Evolutionary conservation across 805 yeast species (phyloP).

Genomic region (Candida suzukii): DNA sequence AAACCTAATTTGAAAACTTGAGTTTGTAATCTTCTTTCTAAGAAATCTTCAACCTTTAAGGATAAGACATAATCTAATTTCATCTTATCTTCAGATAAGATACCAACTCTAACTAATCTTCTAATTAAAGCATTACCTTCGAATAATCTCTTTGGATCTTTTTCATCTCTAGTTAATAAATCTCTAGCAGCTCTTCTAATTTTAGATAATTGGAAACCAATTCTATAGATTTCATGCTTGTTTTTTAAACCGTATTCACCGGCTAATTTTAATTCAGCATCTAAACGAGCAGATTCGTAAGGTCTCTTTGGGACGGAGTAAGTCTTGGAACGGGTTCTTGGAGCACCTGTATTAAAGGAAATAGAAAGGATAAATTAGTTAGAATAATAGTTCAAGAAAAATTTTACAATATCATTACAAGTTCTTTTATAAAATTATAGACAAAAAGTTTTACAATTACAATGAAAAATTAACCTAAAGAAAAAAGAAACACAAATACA

Average conservation of each 20-base stretch:
- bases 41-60: conserved; percentile 96
- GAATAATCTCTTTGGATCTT: conserved; percentile 99
- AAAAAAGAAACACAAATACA: too few relatives aligned
- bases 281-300: conserved; percentile 98
- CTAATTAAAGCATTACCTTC: conserved; percentile 99
- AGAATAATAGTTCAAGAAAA: conserved; percentile 4
- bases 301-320: conserved; percentile 99
- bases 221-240: conserved; percentile 99
- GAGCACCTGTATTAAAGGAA: conserved; percentile 61
- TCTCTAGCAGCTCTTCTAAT: conserved; percentile 99
- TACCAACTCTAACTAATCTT: conserved; percentile 99
- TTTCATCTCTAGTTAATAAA: conserved; percentile 98
- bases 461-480: too few relatives aligned
- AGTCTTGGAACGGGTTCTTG: conserved; percentile 99
- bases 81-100: conserved; percentile 98
- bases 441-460: too few relatives aligned
- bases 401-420: neutral
- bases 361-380: conserved; percentile 8
- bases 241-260: conserved; percentile 99
- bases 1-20: conserved; percentile 99
- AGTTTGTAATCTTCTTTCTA: conserved; percentile 99
- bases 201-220: conserved; percentile 98
- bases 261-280: conserved; percentile 97
- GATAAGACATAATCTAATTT: conserved; percentile 99
- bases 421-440: too few relatives aligned